phyloP scores from a whole-genome alignment of 2,329 filamentous ascomycete genomes.

The Fonsecaea pugnacius region DNA sequence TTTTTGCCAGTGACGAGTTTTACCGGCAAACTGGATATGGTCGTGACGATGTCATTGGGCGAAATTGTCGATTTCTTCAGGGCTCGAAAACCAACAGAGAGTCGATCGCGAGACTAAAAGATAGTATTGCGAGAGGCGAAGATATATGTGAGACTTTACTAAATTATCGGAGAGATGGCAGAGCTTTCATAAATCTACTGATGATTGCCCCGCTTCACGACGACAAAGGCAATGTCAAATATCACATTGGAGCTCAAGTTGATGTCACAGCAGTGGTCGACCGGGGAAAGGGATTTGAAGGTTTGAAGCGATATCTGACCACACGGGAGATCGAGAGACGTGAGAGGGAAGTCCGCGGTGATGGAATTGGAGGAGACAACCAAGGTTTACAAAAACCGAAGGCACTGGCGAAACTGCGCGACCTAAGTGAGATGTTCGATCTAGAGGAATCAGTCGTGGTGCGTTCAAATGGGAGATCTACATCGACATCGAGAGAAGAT shows the following conservation, averaged over 20 bases:
- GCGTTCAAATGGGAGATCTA: slow-evolving; percentile 32
- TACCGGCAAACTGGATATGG: slow-evolving; percentile 51
- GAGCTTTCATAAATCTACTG: slow-evolving; percentile 42
- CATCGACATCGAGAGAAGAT: slow-evolving; percentile 36
- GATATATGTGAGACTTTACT: slow-evolving; percentile 51
- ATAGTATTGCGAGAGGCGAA: slow-evolving; percentile 45
- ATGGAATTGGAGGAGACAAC: background rate
- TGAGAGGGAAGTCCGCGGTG: slow-evolving; percentile 20
- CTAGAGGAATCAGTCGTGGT: slow-evolving; percentile 39
- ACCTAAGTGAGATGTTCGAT: slow-evolving; percentile 41
- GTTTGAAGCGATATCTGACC: slow-evolving; percentile 38
- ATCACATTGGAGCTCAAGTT: slow-evolving; percentile 42
- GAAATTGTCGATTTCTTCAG: slow-evolving; percentile 53
- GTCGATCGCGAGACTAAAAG: slow-evolving; percentile 44
- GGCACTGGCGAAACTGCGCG: slow-evolving; percentile 36
- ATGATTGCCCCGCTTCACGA: slow-evolving; percentile 42
- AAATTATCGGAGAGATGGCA: slow-evolving; percentile 47
- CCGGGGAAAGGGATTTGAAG: slow-evolving; percentile 38
- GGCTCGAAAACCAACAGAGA: slow-evolving; percentile 45
- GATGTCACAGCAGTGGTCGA: slow-evolving; percentile 41
- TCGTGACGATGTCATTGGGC: slow-evolving; percentile 49
- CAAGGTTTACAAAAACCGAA: slow-evolving; percentile 22
- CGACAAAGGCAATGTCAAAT: slow-evolving; percentile 40
- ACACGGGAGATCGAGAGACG: slow-evolving; percentile 22
- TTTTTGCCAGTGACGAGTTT: slow-evolving; percentile 53